Percentiles rank a stretch among this genome's conserved stretches.
Evolutionary conservation across 805 yeast genomes (phyloP).

Genomic region (Hanseniaspora valbyensis): DNA sequence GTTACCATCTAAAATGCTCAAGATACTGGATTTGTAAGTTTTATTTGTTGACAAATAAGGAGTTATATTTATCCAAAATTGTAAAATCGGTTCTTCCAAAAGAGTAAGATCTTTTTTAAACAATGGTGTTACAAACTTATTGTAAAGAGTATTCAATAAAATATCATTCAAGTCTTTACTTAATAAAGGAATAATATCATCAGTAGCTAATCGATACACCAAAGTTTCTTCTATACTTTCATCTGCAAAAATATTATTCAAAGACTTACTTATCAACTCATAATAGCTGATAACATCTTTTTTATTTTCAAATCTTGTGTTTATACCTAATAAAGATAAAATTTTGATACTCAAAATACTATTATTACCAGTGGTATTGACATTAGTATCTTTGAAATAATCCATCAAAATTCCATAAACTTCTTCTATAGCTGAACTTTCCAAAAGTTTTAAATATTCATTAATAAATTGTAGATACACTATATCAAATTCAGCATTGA

Average conservation of each 20-base stretch:
- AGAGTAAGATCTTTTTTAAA: neutral
- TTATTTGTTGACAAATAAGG: neutral
- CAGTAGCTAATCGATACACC: neutral
- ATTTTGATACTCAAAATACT: neutral
- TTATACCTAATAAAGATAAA: neutral
- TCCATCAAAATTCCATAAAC: constrained; percentile 49
- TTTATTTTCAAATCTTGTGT: neutral
- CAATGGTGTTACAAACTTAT: neutral
- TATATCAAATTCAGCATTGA: neutral
- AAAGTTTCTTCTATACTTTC: neutral
- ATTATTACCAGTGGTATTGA: constrained; percentile 15
- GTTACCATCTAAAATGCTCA: too few species aligned
- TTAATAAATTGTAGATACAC: constrained; percentile 39
- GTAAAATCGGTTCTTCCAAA: neutral
- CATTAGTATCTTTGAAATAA: constrained; percentile 50
- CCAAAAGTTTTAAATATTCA: constrained; percentile 53
- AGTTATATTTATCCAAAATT: neutral
- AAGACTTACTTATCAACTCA: neutral
- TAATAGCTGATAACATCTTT: neutral
- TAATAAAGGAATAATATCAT: neutral
- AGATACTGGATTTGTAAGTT: too few species aligned
- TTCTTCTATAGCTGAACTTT: constrained; percentile 68
- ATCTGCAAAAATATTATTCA: neutral
- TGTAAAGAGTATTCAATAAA: neutral
- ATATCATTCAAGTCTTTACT: constrained; percentile 4